Conservation (phyloP, 2,329 filamentous ascomycete genomes). For the Amylocarpus encephaloides region DNA sequence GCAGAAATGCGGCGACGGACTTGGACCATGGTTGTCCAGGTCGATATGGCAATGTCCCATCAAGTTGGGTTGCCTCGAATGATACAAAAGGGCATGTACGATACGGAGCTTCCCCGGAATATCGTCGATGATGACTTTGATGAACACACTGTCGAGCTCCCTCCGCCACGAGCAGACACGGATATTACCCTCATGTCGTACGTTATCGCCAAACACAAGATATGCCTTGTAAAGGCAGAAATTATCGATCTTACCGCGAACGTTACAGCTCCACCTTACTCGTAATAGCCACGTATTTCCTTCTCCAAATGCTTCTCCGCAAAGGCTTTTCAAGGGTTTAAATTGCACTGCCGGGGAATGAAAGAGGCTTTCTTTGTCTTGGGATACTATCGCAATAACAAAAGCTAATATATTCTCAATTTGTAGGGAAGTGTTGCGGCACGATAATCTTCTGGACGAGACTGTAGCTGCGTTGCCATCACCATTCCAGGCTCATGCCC, state of each 20-base stretch:
- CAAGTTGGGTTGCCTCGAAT: slow-evolving; percentile 61
- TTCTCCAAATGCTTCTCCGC: too few relatives aligned
- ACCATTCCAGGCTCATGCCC: slow-evolving; percentile 43
- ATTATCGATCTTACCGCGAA: slow-evolving; percentile 45
- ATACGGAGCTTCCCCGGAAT: slow-evolving; percentile 55
- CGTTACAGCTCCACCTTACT: slow-evolving; percentile 40
- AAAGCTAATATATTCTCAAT: too few relatives aligned
- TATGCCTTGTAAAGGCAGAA: slow-evolving; percentile 43
- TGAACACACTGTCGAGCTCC: slow-evolving; percentile 46
- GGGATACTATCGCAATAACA: too few relatives aligned
- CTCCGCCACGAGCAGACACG: slow-evolving; percentile 45
- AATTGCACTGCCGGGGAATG: too few relatives aligned
- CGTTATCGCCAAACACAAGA: slow-evolving; percentile 42
- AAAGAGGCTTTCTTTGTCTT: too few relatives aligned
- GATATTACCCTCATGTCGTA: slow-evolving; percentile 54
- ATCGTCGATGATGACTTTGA: slow-evolving; percentile 59
- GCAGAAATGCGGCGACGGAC: slow-evolving; percentile 56
- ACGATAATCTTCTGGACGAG: slow-evolving; percentile 40
- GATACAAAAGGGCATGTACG: slow-evolving; percentile 55
- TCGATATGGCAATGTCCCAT: slow-evolving; percentile 58
- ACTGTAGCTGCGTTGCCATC: slow-evolving; percentile 40
- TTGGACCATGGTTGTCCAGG: slow-evolving; percentile 48
- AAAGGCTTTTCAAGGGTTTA: too few relatives aligned
- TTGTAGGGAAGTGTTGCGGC: slow-evolving; percentile 38
- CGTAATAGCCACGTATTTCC: too few relatives aligned